phyloP scores from a whole-genome alignment of 169 alveolate species.

The Plasmodium inui region DNA sequence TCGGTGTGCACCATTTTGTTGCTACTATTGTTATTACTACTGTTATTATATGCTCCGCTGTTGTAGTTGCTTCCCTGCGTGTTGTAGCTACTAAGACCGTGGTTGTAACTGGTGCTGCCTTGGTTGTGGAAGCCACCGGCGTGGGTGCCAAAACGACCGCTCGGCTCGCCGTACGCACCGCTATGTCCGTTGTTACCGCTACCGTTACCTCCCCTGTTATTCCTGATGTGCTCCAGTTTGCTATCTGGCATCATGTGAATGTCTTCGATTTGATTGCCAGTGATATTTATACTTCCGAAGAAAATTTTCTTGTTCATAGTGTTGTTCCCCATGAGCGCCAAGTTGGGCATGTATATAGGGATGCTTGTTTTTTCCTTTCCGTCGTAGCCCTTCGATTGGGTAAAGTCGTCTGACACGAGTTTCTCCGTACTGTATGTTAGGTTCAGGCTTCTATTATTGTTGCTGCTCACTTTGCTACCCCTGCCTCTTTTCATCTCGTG shows the following conservation, averaged over 20 bases:
- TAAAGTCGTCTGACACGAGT: background rate
- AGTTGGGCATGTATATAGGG: constrained; percentile 66
- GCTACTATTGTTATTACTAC: background rate
- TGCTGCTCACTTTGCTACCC: background rate
- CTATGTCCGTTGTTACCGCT: background rate
- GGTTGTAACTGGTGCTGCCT: background rate
- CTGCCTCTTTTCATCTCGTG: constrained; percentile 30
- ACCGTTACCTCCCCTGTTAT: background rate
- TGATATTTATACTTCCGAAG: constrained; percentile 67
- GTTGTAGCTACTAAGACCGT: background rate
- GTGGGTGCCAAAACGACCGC: background rate
- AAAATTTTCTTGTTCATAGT: constrained; percentile 55
- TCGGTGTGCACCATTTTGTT: constrained; percentile 27
- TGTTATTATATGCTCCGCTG: background rate
- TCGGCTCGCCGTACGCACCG: background rate
- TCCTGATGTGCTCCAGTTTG: background rate
- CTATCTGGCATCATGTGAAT: constrained; percentile 13
- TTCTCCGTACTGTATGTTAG: background rate
- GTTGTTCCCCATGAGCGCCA: constrained; percentile 23
- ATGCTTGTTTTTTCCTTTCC: constrained; percentile 19
- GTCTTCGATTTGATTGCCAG: constrained; percentile 64
- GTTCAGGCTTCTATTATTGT: constrained; percentile 9
- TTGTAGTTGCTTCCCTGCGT: background rate
- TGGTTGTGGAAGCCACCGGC: background rate
- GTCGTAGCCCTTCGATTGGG: background rate